Base-by-base conservation (phyloP, 768 basidiomycete species). In the Macrolepiota albuminosa region DNA sequence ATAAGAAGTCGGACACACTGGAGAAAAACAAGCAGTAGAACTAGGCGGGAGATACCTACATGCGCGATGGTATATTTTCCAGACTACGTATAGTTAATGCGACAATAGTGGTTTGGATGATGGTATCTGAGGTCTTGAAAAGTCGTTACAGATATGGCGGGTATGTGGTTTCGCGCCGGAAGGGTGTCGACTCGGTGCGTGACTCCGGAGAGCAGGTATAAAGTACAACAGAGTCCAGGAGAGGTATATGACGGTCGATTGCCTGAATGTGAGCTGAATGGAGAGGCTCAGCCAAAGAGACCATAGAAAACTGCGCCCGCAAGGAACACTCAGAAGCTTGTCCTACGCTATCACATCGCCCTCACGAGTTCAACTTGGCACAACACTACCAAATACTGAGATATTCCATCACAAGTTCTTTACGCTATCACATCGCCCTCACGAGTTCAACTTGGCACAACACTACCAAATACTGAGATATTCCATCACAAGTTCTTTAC, bases 401-500 rank as follows among this genome's bases (percentile, higher is more conserved):
- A 26, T 48, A 48, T 33, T 43, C 24, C 50, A 51, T 31, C 50
- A 51, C 21, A n/a, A n/a, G n/a, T n/a, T n/a, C 16, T 21, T 31
- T 51, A 1, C 26, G 24, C 33, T 33, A 45, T 47, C 33, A 54
- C 26, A 60, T 50, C 43, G 16, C 45, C 33, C 13, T 42, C 50
- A 42, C 52, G 29, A 16, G 48, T 67, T 65, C 62, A 67, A 67
- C 66, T 57, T 65, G 51, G 43, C 64, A 63, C 47, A 65, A 67
- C 57, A 67, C 45, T 53, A 40, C 51, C 64, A 67, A 67, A 67
- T 55, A 67, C 51, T 11, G 21, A 26, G 45, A 24, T 48, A 48
- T 33, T 43, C 24, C 50, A 51, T 45, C 48, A 55, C 16, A 39
- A 39, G 40, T 42, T 54, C 21, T 29, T 14, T 4, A 36, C 52